Evolutionary conservation across 768 basidiomycete species (phyloP), one percentile per base, ranked within the genome.

Genomic region (Pleurotus sapidus): DNA sequence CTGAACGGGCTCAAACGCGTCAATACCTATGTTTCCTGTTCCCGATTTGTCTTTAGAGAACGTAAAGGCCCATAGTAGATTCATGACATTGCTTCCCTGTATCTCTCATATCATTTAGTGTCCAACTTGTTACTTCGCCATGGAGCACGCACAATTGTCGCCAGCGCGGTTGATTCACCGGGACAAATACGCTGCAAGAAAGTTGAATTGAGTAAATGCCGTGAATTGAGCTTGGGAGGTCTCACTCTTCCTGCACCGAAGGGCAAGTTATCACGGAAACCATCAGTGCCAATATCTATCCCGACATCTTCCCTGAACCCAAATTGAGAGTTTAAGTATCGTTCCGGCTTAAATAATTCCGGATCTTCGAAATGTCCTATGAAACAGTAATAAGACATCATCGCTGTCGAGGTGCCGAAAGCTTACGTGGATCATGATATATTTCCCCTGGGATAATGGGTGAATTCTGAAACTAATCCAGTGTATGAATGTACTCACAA

Each of bases 401-500:
- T 34, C 30, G 3, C 42, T 2, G n/a, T 40, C 9, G 14, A 17
- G 17, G 18, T 20, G 6, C 39, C 20, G 3, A 20, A 24, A 23
- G 5, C 20, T 34, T 9, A 56, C 55, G 55, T 9, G 42, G 39
- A 17, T 56, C 55, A 56, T 56, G 17, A 23, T 27, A 56, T 34
- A 56, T 46, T 20, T 15, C 55, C 43, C 42, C 55, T 56, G 37
- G 12, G 23, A 23, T n/a, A n/a, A n/a, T 11, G 14, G 4, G 27
- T 47, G n/a, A 30, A 9, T n/a, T n/a, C 12, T 14, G 8, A 9
- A 37, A 23, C 27, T 8, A 40, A 6, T 34, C 42, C 14, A n/a
- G 9, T 53, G 20, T 11, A 43, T 9, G 24, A 30, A 30, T 59
- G 1, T 56, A 71, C 76, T 14, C 30, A 56, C 74, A 77, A 18